Conservation (phyloP, 805 yeast genomes). For the Candida coleopterorum region DNA sequence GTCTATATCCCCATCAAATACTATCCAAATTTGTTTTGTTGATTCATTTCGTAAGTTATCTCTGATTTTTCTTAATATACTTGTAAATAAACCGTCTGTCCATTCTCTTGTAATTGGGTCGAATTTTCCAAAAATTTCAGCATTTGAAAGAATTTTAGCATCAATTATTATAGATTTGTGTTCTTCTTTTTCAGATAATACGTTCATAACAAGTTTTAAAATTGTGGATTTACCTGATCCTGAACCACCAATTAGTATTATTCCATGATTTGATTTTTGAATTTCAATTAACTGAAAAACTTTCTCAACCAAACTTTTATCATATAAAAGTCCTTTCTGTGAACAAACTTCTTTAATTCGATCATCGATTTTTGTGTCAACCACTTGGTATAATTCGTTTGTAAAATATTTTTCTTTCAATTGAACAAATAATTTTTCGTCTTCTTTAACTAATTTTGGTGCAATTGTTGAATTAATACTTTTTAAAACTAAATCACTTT, state of each 20-base stretch:
- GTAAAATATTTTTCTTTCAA: constrained; percentile 24
- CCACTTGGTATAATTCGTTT: constrained; percentile 14
- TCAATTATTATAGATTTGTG: constrained; percentile 50
- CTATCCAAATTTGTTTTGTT: constrained; percentile 60
- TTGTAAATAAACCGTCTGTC: constrained; percentile 83
- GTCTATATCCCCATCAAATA: constrained; percentile 90
- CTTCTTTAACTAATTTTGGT: constrained; percentile 62
- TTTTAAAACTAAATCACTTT: constrained; percentile 36
- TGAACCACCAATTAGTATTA: constrained; percentile 73
- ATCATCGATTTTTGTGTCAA: constrained; percentile 20
- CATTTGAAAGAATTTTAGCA: constrained; percentile 70
- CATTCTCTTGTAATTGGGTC: constrained; percentile 83
- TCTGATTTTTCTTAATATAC: constrained; percentile 53
- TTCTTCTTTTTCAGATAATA: constrained; percentile 38
- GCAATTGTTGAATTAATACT: constrained; percentile 58
- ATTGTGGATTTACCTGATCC: constrained; percentile 70
- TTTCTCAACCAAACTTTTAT: constrained; percentile 48
- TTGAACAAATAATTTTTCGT: constrained; percentile 37
- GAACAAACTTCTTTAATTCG: constrained; percentile 23
- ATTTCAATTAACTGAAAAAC: constrained; percentile 59
- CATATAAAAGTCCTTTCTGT: constrained; percentile 24
- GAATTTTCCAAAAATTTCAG: constrained; percentile 60
- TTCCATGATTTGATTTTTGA: constrained; percentile 64
- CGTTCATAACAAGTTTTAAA: constrained; percentile 45
- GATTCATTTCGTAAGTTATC: constrained; percentile 58